phyloP scores from a whole-genome alignment of 768 basidiomycete species.

The Suillus plorans region DNA sequence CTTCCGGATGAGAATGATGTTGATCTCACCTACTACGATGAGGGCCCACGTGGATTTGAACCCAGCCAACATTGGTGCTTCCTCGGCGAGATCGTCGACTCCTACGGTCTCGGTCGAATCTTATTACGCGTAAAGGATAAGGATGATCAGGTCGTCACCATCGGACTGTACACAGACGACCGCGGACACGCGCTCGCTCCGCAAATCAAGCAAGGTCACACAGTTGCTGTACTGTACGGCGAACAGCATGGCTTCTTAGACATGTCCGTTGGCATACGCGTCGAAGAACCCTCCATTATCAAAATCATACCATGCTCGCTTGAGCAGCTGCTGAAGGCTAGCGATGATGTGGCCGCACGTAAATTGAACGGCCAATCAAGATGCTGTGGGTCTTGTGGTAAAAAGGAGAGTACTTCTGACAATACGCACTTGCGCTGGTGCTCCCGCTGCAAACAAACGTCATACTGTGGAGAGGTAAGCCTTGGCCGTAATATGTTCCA shows the following conservation, averaged over 20 bases:
- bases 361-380: not conserved
- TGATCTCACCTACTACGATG: constrained; percentile 7
- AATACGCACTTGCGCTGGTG: not conserved
- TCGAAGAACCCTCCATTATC: constrained; percentile 6
- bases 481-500: not conserved
- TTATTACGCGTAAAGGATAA: constrained; percentile 28
- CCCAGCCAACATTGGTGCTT: constrained; percentile 33
- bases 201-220: constrained; percentile 4
- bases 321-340: not conserved
- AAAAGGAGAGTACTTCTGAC: not conserved
- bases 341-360: not conserved
- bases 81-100: constrained; percentile 28
- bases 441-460: not conserved
- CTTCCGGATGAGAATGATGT: constrained; percentile 26
- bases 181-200: not conserved
- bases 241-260: constrained; percentile 9
- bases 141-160: constrained; percentile 18
- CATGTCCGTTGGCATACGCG: constrained; percentile 5
- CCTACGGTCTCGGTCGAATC: constrained; percentile 20
- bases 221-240: constrained; percentile 13
- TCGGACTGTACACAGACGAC: constrained; percentile 26
- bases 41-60: not conserved
- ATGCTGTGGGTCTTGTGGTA: not conserved
- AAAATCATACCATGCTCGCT: constrained; percentile 1
- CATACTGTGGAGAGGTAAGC: constrained; percentile 3